Conservation (phyloP, 108 stramenopile genomes). For the Cyclostephanos tholiformis region DNA sequence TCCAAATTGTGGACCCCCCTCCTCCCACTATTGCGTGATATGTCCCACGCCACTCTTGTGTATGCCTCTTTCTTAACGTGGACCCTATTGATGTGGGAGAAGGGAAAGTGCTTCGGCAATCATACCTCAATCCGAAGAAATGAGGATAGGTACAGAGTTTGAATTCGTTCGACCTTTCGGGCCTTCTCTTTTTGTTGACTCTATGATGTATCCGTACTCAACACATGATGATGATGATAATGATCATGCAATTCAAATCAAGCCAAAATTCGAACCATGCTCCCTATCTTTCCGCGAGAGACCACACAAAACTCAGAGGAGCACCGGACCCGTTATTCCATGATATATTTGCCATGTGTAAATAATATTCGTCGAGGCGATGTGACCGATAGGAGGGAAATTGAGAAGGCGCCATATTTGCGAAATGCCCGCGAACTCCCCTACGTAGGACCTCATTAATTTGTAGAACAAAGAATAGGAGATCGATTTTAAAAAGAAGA, state of each 20-base stretch:
- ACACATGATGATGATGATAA: too few relatives aligned
- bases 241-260: constrained; percentile 11
- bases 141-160: neutral
- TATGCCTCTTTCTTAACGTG: too few relatives aligned
- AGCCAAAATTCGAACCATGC: neutral
- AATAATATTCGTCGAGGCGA: constrained; percentile 14
- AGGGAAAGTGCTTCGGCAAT: too few relatives aligned
- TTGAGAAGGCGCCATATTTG: constrained; percentile 15
- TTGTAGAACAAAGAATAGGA: too few relatives aligned
- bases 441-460: neutral
- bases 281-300: neutral
- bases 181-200: neutral
- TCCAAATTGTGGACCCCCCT: too few relatives aligned
- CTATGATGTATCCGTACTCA: too few relatives aligned
- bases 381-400: constrained; percentile 20
- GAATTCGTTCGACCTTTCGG: neutral
- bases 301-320: too few relatives aligned
- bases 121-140: too few relatives aligned
- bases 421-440: neutral
- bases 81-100: too few relatives aligned
- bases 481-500: constrained; percentile 3
- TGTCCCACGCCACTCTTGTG: too few relatives aligned
- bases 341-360: neutral
- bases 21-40: too few relatives aligned
- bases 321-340: neutral